Base-by-base conservation (phyloP, 306 rosid genomes). In the Cicer bijugum region DNA sequence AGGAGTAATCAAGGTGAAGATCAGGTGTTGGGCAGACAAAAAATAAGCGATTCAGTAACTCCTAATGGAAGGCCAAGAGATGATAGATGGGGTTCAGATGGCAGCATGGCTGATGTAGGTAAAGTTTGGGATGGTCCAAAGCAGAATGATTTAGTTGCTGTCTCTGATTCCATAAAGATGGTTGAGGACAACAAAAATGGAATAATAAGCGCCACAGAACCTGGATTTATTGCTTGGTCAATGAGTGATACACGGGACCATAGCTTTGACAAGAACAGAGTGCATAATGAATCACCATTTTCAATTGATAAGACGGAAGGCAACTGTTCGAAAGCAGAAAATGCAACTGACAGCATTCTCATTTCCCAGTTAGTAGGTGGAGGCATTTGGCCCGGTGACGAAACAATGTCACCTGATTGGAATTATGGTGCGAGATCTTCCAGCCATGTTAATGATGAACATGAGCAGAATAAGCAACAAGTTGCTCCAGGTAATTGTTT, bases 401-500 rank as follows among this genome's bases (percentile, higher is more conserved):
- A 83, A 84, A 82, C 88, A 83, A 91, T 91, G 96, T 92, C 96
- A 57, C 97, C 97, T 53, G 91, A 90, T 85, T 92, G 98, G 98
- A 85, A 90, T 69, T 86, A 82, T 80, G 74, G 81, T 5, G 69
- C 66, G 64, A 73, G 80, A 66, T 81, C 90, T 39, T 81, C 90
- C 67, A 80, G 80, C 67, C 78, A 67, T 63, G 67, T 57, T 55
- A 87, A 84, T 75, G 46, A 75, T 14, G 86, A 86, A 61, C 80
- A 74, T 70, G 78, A 61, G 73, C 87, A 63, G 74, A 71, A 51
- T 62, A 79, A 76, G 67, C 91, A 14, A 48, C 82, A 79, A 72
- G 88, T 75, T 81, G 68, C 84, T 78, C 71, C 88, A 75, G 85
- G 84, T 85, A 81, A 76, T 71, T 75, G 48, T 70, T 61, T 82